Conservation (phyloP, 1,284 basidiomycete genomes). For the Neonothopanus nambi region DNA sequence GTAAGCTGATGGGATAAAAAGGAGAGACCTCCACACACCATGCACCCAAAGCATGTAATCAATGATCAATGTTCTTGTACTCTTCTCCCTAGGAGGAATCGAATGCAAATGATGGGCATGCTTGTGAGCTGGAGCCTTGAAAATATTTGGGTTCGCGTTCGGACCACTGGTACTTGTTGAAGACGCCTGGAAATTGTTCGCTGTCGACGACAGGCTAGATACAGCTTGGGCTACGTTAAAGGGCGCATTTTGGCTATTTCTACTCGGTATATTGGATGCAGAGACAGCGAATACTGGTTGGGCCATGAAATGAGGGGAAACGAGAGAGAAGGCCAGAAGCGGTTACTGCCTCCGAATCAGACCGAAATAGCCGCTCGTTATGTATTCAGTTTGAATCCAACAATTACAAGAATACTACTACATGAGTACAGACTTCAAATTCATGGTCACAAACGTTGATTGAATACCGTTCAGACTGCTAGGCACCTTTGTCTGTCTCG, state of each 20-base stretch:
- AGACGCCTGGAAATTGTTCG: slow-evolving; percentile 2
- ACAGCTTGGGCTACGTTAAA: slow-evolving; percentile 6
- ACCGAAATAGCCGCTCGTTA: too few relatives aligned
- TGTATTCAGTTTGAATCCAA: too few relatives aligned
- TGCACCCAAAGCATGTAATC: slow-evolving; percentile 85
- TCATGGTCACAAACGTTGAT: too few relatives aligned
- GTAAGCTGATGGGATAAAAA: not conserved
- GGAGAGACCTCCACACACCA: slow-evolving; percentile 30
- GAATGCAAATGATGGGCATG: slow-evolving; percentile 74
- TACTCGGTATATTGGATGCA: not conserved
- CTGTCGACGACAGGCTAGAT: slow-evolving; percentile 2
- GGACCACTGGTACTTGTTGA: not conserved
- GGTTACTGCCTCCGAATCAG: too few relatives aligned
- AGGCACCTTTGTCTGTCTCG: too few relatives aligned
- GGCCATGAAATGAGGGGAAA: slow-evolving; percentile 4
- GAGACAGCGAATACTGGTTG: not conserved
- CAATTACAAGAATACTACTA: too few relatives aligned
- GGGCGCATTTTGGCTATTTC: not conserved
- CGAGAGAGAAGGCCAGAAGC: not conserved
- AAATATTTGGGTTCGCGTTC: slow-evolving; percentile 25
- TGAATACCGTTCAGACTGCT: too few relatives aligned
- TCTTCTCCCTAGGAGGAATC: slow-evolving; percentile 78
- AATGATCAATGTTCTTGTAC: slow-evolving; percentile 76
- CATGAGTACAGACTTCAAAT: too few relatives aligned
- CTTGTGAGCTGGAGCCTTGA: slow-evolving; percentile 65